Evolutionary conservation across 805 yeast genomes (phyloP).

Genomic region (Ogataea kodamae): DNA sequence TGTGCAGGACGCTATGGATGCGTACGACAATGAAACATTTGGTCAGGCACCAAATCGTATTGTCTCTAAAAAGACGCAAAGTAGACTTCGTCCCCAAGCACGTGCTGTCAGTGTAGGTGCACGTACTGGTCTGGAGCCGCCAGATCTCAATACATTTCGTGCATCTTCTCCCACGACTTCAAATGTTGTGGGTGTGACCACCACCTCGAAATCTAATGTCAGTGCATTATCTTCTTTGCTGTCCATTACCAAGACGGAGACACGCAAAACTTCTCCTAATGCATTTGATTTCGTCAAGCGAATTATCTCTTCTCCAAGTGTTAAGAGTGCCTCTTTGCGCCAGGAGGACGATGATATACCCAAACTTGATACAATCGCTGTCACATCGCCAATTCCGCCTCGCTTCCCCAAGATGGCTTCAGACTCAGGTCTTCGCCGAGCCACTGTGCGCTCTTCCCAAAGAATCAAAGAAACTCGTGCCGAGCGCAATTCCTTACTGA

Average conservation of each 20-base stretch:
- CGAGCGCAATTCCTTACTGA: constrained; percentile 14
- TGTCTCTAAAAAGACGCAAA: constrained; percentile 3
- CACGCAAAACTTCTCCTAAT: constrained; percentile 19
- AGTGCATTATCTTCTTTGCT: constrained; percentile 39
- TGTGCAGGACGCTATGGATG: constrained; percentile 58
- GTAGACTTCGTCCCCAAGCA: constrained; percentile 2
- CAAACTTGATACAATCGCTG: constrained; percentile 14
- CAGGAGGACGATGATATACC: constrained; percentile 22
- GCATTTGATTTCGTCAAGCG: constrained; percentile 32
- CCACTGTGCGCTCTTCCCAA: constrained; percentile 6
- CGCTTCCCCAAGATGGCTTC: constrained; percentile 6
- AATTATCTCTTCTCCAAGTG: constrained; percentile 30
- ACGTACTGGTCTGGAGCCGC: constrained; percentile 21
- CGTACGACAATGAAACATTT: constrained; percentile 62
- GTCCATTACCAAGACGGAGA: constrained; percentile 31
- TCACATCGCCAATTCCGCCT: constrained; percentile 1
- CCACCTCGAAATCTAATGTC: constrained; percentile 34
- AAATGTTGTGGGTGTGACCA: constrained; percentile 34
- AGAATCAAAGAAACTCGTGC: constrained; percentile 4
- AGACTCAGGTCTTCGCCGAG: constrained; percentile 2
- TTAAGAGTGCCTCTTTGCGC: constrained; percentile 9
- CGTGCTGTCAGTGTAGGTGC: constrained; percentile 9
- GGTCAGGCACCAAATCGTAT: constrained; percentile 1
- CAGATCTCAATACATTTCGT: constrained; percentile 20
- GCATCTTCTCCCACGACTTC: constrained; percentile 34